These are phyloP conservation scores for Saksenaea oblongispora DNA, from an alignment of 371 early-diverging fungal species.

Conservation along the genomic window DNA sequence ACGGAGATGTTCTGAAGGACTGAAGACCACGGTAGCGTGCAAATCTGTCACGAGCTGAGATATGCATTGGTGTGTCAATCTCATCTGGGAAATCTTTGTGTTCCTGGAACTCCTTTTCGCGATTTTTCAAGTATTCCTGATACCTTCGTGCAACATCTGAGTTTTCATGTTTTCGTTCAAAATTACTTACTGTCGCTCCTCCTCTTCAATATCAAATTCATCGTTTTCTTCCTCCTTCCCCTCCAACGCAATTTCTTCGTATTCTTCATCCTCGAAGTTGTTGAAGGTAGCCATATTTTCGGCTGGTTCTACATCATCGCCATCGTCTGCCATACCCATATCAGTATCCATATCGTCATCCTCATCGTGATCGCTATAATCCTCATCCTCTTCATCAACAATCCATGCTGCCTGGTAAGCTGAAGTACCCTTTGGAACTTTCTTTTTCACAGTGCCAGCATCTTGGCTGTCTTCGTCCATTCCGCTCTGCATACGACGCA, in stretches of 20 bases:
- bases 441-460: conserved; percentile 30
- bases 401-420: conserved; percentile 98
- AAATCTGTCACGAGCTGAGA: conserved; percentile 85
- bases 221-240: conserved; percentile 42
- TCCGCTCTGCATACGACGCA: conserved; percentile 38
- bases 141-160: conserved; percentile 28
- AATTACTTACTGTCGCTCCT: conserved; percentile 40
- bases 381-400: conserved; percentile 73
- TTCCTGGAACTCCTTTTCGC: conserved; percentile 66
- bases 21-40: conserved; percentile 92
- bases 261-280: conserved; percentile 61
- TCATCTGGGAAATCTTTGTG: conserved; percentile 95
- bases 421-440: conserved; percentile 95
- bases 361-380: conserved; percentile 63
- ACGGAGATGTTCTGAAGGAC: conserved; percentile 90
- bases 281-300: conserved; percentile 15
- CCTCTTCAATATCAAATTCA: conserved; percentile 50
- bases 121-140: conserved; percentile 70
- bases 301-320: conserved; percentile 40
- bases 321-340: conserved; percentile 44
- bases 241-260: conserved; percentile 76
- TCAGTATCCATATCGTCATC: conserved; percentile 53
- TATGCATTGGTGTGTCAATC: conserved; percentile 88
- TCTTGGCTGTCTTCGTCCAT: conserved; percentile 14
- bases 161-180: not conserved